A percentile compares a stretch with the other conserved stretches of the same genome.
Conservation (phyloP, 805 yeast species). For the Blastobotrys attinorum region DNA sequence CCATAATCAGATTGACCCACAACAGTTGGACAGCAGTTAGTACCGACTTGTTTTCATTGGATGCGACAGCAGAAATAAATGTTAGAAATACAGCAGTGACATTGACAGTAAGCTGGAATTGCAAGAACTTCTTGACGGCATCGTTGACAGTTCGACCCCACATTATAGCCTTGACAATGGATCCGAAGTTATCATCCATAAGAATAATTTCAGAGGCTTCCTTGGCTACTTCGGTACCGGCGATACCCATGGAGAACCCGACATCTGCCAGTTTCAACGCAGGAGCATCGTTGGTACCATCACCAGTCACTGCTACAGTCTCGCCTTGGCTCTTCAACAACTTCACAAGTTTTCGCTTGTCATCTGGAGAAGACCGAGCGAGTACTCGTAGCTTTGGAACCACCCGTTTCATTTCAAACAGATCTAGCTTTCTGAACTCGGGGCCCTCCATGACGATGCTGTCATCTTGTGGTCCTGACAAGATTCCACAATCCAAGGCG, state of each 20-base stretch:
- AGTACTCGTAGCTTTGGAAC: slow-evolving; percentile 76
- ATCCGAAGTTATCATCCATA: slow-evolving; percentile 90
- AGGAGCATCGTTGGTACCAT: slow-evolving; percentile 98
- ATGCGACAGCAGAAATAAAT: slow-evolving; percentile 86
- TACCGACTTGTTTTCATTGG: slow-evolving; percentile 72
- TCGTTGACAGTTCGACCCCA: slow-evolving; percentile 98
- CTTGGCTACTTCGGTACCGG: slow-evolving; percentile 98
- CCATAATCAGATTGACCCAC: slow-evolving; percentile 98
- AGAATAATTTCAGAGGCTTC: slow-evolving; percentile 91
- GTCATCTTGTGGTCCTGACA: slow-evolving; percentile 42
- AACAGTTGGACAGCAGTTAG: slow-evolving; percentile 93
- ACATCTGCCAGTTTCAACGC: slow-evolving; percentile 95
- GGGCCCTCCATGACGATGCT: slow-evolving; percentile 89
- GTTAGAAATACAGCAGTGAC: slow-evolving; percentile 94
- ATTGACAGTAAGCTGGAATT: slow-evolving; percentile 93
- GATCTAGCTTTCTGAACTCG: slow-evolving; percentile 58
- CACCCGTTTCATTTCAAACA: slow-evolving; percentile 45
- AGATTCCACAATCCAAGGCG: slow-evolving; percentile 77
- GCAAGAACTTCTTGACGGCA: slow-evolving; percentile 91
- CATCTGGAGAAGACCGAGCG: slow-evolving; percentile 95
- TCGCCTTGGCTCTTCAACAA: slow-evolving; percentile 74
- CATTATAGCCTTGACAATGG: slow-evolving; percentile 92
- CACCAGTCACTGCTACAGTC: slow-evolving; percentile 98
- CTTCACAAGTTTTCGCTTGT: slow-evolving; percentile 79
- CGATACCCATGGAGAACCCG: slow-evolving; percentile 97